Percentiles rank a stretch among this genome's conserved stretches.
phyloP scores from a whole-genome alignment of 495 filamentous ascomycete genomes.

The Talaromyces proteolyticus region DNA sequence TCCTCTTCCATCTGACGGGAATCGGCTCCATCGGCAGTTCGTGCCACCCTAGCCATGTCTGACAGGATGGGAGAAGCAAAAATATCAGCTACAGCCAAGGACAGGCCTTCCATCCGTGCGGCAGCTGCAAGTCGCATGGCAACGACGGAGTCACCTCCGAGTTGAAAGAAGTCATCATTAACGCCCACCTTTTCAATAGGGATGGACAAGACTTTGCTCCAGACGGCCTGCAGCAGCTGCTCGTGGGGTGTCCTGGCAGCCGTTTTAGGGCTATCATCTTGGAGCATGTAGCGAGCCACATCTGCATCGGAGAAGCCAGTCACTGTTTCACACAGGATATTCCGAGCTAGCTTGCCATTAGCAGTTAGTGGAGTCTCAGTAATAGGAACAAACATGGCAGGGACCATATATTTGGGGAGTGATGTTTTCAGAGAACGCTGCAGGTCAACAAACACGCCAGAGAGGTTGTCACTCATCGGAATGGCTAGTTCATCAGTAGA shows the following conservation, averaged over 20 bases:
- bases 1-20: not conserved
- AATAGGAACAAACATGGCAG: slow-evolving; percentile 25
- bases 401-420: slow-evolving; percentile 35
- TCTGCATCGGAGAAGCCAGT: not conserved
- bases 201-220: slow-evolving; percentile 16
- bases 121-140: slow-evolving; percentile 49
- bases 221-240: slow-evolving; percentile 17
- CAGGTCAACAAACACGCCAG: too few species aligned
- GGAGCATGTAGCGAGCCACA: not conserved
- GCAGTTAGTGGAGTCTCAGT: slow-evolving; percentile 32
- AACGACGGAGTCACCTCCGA: slow-evolving; percentile 39
- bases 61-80: slow-evolving; percentile 26
- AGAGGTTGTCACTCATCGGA: too few species aligned
- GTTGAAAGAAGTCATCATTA: slow-evolving; percentile 17
- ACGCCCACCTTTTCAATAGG: slow-evolving; percentile 9
- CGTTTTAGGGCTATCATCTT: not conserved
- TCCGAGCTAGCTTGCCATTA: slow-evolving; percentile 44
- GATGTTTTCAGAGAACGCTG: not conserved
- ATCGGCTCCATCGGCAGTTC: slow-evolving; percentile 10
- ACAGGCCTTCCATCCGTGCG: slow-evolving; percentile 14
- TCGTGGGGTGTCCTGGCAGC: not conserved
- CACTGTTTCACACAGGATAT: slow-evolving; percentile 3
- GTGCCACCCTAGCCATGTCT: slow-evolving; percentile 20
- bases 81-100: slow-evolving; percentile 28
- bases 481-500: not conserved